Evolutionary conservation across 495 filamentous ascomycete genomes (phyloP).

Genomic region (Thermochaetoides thermophila): DNA sequence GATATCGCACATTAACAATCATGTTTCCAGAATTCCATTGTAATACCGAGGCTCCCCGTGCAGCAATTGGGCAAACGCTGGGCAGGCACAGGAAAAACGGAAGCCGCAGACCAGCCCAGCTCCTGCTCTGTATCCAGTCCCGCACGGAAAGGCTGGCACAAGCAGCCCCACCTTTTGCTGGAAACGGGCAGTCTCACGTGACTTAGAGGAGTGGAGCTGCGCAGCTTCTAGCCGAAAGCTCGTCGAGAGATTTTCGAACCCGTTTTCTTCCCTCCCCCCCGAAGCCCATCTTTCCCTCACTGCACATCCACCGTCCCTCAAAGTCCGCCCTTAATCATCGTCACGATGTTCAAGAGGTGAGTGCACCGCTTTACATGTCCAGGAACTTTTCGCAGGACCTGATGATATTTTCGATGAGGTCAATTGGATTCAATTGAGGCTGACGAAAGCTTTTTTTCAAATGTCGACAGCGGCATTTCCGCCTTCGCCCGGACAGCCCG

Average conservation of each 20-base stretch:
- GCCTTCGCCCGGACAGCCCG: slow-evolving; percentile 64
- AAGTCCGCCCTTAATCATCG: slow-evolving; percentile 36
- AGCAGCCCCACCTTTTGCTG: slow-evolving; percentile 5
- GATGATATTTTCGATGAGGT: too few species aligned
- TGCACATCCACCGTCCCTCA: slow-evolving; percentile 22
- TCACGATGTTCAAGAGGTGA: slow-evolving; percentile 85
- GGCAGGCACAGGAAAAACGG: too few species aligned
- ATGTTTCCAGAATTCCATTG: too few species aligned
- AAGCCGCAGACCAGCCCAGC: too few species aligned
- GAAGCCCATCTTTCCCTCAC: slow-evolving; percentile 24
- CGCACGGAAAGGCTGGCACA: slow-evolving; percentile 6
- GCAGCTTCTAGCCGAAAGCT: slow-evolving; percentile 25
- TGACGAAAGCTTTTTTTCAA: slow-evolving; percentile 23
- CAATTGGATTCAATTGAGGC: slow-evolving; percentile 34
- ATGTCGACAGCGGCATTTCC: slow-evolving; percentile 56
- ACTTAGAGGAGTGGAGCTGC: slow-evolving; percentile 17
- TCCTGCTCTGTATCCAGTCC: too few species aligned
- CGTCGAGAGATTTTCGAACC: slow-evolving; percentile 27
- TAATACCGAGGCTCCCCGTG: too few species aligned
- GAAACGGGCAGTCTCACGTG: slow-evolving; percentile 22
- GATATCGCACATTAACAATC: too few species aligned
- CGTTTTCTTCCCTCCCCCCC: slow-evolving; percentile 22
- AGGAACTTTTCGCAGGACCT: slow-evolving; percentile 5
- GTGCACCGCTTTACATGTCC: slow-evolving; percentile 17
- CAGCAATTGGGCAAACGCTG: too few species aligned